Percentiles rank a stretch among this genome's conserved stretches.
Conservation (phyloP, 345 rosid genomes). For the Murraya koenigii region DNA sequence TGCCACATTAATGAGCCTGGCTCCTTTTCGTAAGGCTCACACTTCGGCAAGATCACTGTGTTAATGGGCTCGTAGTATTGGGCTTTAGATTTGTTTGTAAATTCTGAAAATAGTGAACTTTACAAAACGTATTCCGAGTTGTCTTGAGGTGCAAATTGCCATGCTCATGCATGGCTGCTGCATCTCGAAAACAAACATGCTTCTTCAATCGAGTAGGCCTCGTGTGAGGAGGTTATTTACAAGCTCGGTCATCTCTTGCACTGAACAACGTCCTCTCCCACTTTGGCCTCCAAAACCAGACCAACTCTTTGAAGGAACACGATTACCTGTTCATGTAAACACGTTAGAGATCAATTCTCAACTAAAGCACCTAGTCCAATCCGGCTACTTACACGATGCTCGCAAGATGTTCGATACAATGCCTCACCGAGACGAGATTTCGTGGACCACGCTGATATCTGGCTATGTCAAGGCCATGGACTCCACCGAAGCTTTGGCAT, state of each 20-base stretch:
- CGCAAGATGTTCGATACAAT: slow-evolving; percentile 72
- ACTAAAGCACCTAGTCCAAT: slow-evolving; percentile 29
- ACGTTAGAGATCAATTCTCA: slow-evolving; percentile 43
- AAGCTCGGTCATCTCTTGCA: slow-evolving; percentile 12
- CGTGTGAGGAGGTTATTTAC: slow-evolving; percentile 20
- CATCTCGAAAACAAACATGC: slow-evolving; percentile 9
- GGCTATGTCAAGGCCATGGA: slow-evolving; percentile 55
- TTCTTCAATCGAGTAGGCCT: slow-evolving; percentile 11
- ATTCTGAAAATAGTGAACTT: background rate
- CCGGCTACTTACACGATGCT: slow-evolving; percentile 43
- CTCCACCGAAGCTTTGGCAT: slow-evolving; percentile 50
- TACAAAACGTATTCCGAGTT: background rate
- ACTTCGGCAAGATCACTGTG: no score
- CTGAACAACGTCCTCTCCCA: slow-evolving; percentile 3
- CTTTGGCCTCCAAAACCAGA: slow-evolving; percentile 14
- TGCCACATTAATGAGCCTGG: background rate
- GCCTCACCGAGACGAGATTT: slow-evolving; percentile 59
- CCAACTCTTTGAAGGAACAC: background rate
- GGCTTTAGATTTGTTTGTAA: background rate
- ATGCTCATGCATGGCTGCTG: background rate
- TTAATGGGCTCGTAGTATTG: background rate
- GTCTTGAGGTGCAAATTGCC: background rate
- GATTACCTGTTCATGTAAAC: slow-evolving; percentile 8
- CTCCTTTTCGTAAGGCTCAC: background rate
- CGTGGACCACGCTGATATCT: slow-evolving; percentile 77